Percentiles rank a stretch among this genome's conserved stretches.
These are phyloP conservation scores for Penicillium occitanis DNA, from an alignment of 2,329 filamentous ascomycete genomes.

Conservation along the genomic window DNA sequence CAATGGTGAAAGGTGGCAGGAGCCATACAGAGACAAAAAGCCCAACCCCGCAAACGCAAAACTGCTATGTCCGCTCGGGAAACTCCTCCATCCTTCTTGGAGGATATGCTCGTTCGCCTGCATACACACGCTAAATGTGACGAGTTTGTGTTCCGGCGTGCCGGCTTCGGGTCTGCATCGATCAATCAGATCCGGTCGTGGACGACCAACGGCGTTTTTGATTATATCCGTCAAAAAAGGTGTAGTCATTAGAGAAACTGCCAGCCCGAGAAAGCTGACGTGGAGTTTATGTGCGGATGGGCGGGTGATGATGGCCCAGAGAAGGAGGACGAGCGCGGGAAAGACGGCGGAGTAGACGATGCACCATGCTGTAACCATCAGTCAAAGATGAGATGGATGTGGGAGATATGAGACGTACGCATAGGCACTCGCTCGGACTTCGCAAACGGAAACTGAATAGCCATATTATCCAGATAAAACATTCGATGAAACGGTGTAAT, in stretches of 20 bases:
- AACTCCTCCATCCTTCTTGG: slow-evolving; percentile 65
- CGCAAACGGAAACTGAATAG: slow-evolving; percentile 84
- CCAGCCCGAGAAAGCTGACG: slow-evolving; percentile 77
- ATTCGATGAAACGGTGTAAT: slow-evolving; percentile 89
- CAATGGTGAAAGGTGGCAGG: neutral
- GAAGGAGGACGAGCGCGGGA: slow-evolving; percentile 65
- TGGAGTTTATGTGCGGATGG: slow-evolving; percentile 77
- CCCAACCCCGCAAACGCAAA: slow-evolving; percentile 63
- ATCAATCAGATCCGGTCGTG: slow-evolving; percentile 83
- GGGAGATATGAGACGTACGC: slow-evolving; percentile 40
- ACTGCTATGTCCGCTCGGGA: slow-evolving; percentile 63
- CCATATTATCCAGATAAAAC: slow-evolving; percentile 83
- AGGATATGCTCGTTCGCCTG: slow-evolving; percentile 56
- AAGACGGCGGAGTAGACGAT: slow-evolving; percentile 75
- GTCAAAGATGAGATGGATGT: neutral
- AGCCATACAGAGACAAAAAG: slow-evolving; percentile 51
- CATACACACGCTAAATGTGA: slow-evolving; percentile 49
- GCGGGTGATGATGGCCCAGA: slow-evolving; percentile 63
- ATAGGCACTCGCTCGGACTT: slow-evolving; percentile 79
- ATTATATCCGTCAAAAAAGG: slow-evolving; percentile 84
- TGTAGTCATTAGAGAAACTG: slow-evolving; percentile 73
- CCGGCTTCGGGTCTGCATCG: slow-evolving; percentile 72
- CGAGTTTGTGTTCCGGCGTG: slow-evolving; percentile 56
- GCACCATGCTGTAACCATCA: slow-evolving; percentile 55
- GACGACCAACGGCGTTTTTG: slow-evolving; percentile 83